Base-by-base conservation (phyloP, 768 basidiomycete genomes). In the Boletus patriciae region DNA sequence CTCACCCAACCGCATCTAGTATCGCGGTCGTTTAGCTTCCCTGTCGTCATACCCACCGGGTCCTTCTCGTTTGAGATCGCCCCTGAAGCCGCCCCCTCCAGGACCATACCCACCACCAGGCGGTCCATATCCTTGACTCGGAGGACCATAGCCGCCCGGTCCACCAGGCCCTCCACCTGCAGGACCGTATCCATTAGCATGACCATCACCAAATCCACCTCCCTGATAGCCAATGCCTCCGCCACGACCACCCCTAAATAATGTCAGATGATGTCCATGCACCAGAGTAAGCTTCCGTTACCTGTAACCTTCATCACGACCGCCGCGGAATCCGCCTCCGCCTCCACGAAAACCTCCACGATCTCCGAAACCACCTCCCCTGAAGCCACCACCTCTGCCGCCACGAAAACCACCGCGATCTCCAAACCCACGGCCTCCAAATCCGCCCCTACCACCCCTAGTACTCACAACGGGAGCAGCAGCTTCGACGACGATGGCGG, bases 1-100 rank as follows among this genome's bases (percentile, higher is more conserved):
- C 67, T 65, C 69, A 70, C 69, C 67, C 68, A 64, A 71, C 69
- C 70, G 66, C 72, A 66, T 62, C 80, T 83, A 92, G 74, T 89
- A 91, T 68, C 91, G 83, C 66, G 87, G 85, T 68, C 91, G 87
- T 75, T 93, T 93, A 34, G 79, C 66, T 62, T 92, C 90, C 62
- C 90, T 83, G 72, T 92, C 90, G 68, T 92, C 90, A 73, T 81
- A 89, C 73, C 86, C 86, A 76, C 86, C 85, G 51, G 86, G 80
- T 63, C 82, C 84, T 68, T 81, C 81, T 61, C 90, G 84, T 74
- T 91, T 91, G 77, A 90, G 85, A 68, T 87, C 87, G 37, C 82
- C 81, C 59, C 86, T 84, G 72, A 80, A 84, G 52, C 84, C 84
- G 65, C 83, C 82, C 52, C 81, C 81, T 53, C 73, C 74, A 46